These are phyloP conservation scores for Physcomitrium patens DNA, from an alignment of 225 moss, liverwort and hornwort species.

Conservation along the genomic window DNA sequence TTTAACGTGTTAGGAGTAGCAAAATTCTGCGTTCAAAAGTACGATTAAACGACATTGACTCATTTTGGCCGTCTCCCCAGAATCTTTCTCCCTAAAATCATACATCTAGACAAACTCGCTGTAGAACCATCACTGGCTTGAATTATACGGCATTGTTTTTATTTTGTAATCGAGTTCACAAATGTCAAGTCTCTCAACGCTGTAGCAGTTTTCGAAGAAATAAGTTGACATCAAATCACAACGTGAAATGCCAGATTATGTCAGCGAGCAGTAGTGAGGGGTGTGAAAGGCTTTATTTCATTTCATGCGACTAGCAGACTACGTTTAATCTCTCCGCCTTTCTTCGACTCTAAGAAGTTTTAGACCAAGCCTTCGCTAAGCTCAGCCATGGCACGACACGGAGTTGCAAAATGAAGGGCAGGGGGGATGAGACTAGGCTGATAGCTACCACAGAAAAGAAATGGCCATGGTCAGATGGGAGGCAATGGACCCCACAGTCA, in stretches of 20 bases:
- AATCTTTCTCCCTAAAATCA: background rate
- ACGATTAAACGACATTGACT: too few relatives aligned
- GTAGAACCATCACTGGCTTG: background rate
- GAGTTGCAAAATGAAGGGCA: background rate
- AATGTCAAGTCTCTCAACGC: background rate
- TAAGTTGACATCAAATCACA: background rate
- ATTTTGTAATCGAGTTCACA: background rate
- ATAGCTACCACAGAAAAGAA: background rate
- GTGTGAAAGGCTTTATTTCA: too few relatives aligned
- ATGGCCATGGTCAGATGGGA: too few relatives aligned
- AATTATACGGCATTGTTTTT: background rate
- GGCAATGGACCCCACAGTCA: conserved; percentile 5
- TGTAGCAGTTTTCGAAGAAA: background rate
- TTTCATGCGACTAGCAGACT: too few relatives aligned
- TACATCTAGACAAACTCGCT: too few relatives aligned
- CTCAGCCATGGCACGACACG: background rate
- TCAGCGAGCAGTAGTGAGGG: background rate
- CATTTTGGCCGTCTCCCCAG: background rate
- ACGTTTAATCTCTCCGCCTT: too few relatives aligned
- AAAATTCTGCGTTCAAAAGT: background rate
- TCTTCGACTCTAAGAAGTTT: too few relatives aligned
- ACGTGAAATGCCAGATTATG: background rate
- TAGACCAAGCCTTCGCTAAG: background rate
- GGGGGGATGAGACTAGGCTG: background rate
- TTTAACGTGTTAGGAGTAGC: too few relatives aligned